A percentile compares a stretch with the other conserved stretches of the same genome.
Conservation (phyloP, 202 grass and related monocot species). For the Elaeis oleifera region DNA sequence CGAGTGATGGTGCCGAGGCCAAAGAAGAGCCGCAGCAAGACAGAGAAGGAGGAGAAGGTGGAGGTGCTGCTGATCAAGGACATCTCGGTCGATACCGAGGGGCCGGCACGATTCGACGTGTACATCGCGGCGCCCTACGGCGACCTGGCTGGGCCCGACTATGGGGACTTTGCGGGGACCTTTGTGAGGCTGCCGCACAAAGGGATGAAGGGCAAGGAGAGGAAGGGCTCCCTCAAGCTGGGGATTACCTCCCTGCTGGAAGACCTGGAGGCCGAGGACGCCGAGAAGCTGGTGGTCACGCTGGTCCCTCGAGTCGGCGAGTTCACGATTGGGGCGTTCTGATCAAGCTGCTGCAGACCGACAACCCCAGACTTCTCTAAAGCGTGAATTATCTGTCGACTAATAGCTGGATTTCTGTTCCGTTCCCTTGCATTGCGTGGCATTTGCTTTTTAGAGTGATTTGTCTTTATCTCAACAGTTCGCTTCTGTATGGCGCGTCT, state of each 20-base stretch:
- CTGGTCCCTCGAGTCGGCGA: slow-evolving; percentile 17
- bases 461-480: too few relatives aligned
- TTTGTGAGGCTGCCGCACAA: slow-evolving; percentile 34
- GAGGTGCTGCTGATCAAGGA: slow-evolving; percentile 25
- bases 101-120: slow-evolving; percentile 33
- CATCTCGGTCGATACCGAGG: slow-evolving; percentile 9
- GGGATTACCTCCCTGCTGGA: slow-evolving; percentile 18
- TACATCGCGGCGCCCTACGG: slow-evolving; percentile 24
- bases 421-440: too few relatives aligned
- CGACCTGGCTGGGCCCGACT: slow-evolving; percentile 15
- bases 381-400: too few relatives aligned
- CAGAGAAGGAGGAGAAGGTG: slow-evolving; percentile 15
- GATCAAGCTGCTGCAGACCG: too few relatives aligned
- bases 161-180: slow-evolving; percentile 34
- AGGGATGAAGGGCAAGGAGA: not conserved
- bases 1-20: slow-evolving; percentile 26
- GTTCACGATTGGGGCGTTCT: not conserved
- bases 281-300: slow-evolving; percentile 17
- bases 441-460: too few relatives aligned
- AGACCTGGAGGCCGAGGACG: slow-evolving; percentile 18
- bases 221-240: not conserved
- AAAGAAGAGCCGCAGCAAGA: not conserved
- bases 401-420: too few relatives aligned
- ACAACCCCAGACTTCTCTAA: too few relatives aligned
- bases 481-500: too few relatives aligned